Percentiles rank a stretch among this genome's conserved stretches.
Conservation (phyloP, 2,329 filamentous ascomycete genomes). For the Didymella sp. region DNA sequence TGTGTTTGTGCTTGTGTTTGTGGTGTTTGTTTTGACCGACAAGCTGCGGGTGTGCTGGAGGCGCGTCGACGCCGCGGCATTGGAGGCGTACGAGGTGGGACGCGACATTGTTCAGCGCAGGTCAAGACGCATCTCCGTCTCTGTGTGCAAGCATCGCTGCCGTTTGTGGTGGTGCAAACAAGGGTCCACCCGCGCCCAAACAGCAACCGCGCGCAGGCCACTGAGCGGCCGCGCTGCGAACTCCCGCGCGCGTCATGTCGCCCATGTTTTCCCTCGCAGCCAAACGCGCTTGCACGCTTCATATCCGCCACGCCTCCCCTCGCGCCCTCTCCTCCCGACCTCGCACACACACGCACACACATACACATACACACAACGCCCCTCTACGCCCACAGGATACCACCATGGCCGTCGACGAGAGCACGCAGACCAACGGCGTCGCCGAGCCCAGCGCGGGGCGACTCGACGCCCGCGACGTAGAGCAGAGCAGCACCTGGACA, state of each 20-base stretch:
- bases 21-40: background rate
- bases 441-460: conserved; percentile 47
- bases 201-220: background rate
- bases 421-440: conserved; percentile 52
- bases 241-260: background rate
- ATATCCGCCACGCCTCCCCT: no score
- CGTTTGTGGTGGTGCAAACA: background rate
- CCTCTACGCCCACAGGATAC: no score
- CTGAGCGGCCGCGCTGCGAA: background rate
- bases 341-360: no score
- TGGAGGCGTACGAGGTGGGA: conserved; percentile 33
- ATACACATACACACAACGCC: background rate
- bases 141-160: background rate
- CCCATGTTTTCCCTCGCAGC: background rate
- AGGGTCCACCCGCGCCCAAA: background rate
- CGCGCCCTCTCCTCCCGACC: background rate
- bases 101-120: no score
- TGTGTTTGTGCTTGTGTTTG: conserved; percentile 36
- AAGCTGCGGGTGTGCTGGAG: background rate
- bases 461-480: conserved; percentile 14
- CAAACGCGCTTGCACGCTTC: background rate
- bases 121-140: no score
- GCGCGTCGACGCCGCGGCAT: conserved; percentile 28
- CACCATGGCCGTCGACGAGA: conserved; percentile 44
- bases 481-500: background rate